These are phyloP conservation scores for button mushroom (Agaricus bisporus) DNA, from an alignment of 768 basidiomycete genomes.

Conservation along the genomic window DNA sequence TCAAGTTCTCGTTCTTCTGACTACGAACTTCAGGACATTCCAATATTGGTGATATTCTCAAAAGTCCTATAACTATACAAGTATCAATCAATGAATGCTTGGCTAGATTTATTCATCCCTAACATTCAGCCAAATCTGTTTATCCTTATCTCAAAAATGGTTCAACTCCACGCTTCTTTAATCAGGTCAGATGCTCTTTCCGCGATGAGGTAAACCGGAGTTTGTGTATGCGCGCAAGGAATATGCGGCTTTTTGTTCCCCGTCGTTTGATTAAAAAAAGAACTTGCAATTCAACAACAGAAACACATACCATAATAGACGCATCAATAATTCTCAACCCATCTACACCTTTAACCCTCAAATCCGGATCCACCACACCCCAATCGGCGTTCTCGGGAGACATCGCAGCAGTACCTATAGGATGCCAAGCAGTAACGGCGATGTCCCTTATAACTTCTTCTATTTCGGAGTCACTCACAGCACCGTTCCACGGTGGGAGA, in stretches of 20 bases:
- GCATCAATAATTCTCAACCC: conserved; percentile 34
- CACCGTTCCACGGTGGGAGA: neutral
- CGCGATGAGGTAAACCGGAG: neutral
- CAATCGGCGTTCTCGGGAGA: conserved; percentile 17
- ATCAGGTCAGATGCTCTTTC: neutral
- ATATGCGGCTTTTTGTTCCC: neutral
- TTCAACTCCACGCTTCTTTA: neutral
- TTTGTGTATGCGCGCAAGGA: conserved; percentile 1
- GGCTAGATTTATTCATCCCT: neutral
- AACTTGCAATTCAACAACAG: neutral
- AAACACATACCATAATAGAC: conserved; percentile 24
- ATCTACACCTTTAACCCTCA: conserved; percentile 26
- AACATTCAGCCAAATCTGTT: neutral
- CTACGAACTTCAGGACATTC: no score
- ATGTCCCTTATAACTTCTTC: conserved; percentile 16
- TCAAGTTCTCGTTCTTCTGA: no score
- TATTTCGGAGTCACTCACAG: neutral
- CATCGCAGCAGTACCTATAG: conserved; percentile 26
- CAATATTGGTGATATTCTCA: no score
- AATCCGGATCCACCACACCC: conserved; percentile 31
- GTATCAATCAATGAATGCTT: no score
- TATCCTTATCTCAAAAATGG: neutral
- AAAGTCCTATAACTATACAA: no score
- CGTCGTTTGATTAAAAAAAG: neutral
- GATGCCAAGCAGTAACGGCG: conserved; percentile 22